Evolutionary conservation across 2,329 filamentous ascomycete species (phyloP).

Genomic region (Cordyceps cicadae): DNA sequence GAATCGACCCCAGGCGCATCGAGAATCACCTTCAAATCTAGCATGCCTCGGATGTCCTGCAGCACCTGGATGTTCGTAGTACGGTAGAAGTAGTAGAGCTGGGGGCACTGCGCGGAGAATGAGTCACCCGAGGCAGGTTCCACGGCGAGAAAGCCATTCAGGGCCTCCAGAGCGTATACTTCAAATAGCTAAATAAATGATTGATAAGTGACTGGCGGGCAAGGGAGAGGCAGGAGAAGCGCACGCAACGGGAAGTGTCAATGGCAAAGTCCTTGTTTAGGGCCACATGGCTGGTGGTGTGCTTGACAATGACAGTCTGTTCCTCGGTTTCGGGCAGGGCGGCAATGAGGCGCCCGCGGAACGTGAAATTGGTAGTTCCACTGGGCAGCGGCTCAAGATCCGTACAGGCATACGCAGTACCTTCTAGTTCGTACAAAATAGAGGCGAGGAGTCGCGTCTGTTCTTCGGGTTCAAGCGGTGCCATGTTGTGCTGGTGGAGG

Average conservation of each 20-base stretch:
- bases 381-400: background rate
- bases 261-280: background rate
- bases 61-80: background rate
- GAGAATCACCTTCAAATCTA: background rate
- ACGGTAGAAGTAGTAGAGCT: background rate
- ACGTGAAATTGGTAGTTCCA: constrained; percentile 2
- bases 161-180: background rate
- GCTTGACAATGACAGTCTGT: constrained; percentile 1
- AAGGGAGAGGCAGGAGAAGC: background rate
- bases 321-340: background rate
- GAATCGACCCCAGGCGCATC: background rate
- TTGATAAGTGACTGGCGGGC: background rate
- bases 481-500: background rate
- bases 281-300: background rate
- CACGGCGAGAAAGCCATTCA: background rate
- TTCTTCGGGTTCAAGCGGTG: background rate
- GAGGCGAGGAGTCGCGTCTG: background rate
- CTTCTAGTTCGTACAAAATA: background rate
- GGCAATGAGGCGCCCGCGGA: background rate
- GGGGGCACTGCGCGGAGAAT: background rate
- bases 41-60: background rate
- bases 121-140: background rate
- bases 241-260: constrained; percentile 1
- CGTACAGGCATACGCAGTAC: background rate
- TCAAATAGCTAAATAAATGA: background rate